Conservation (phyloP, 2,329 filamentous ascomycete species). For the Curvularia spicifera region DNA sequence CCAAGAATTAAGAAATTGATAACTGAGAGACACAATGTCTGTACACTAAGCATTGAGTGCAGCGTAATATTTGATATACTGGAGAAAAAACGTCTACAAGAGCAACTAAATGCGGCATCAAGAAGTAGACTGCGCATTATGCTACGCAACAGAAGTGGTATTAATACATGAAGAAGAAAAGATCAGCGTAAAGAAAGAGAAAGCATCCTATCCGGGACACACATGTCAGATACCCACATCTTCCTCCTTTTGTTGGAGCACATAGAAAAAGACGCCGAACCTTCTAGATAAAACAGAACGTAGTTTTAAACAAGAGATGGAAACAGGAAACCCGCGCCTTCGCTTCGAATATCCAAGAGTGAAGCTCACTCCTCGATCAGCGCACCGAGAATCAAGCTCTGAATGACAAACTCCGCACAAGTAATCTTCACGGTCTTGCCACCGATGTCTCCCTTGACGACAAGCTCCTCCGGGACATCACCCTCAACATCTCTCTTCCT, state of each 20-base stretch:
- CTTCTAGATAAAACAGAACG: neutral
- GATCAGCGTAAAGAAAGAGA: neutral
- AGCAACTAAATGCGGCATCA: neutral
- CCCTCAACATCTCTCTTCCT: slow-evolving; percentile 55
- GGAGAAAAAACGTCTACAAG: no score
- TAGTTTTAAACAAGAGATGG: neutral
- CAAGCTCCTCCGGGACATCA: slow-evolving; percentile 30
- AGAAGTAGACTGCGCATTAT: neutral
- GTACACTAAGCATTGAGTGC: neutral
- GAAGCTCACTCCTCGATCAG: slow-evolving; percentile 66
- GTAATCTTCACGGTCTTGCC: slow-evolving; percentile 69
- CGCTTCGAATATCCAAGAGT: neutral
- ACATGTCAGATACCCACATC: neutral
- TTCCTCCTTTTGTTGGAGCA: neutral
- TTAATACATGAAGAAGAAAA: neutral
- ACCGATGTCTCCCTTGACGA: slow-evolving; percentile 45
- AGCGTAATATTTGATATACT: neutral
- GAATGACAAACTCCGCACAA: slow-evolving; percentile 85
- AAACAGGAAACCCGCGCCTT: neutral
- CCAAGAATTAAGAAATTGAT: neutral
- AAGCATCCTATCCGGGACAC: neutral
- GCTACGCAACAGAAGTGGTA: neutral
- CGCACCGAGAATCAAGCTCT: slow-evolving; percentile 87
- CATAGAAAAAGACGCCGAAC: neutral
- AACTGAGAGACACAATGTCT: neutral